A percentile compares a stretch with the other conserved stretches of the same genome.
These are phyloP conservation scores for Podospora comata DNA, from an alignment of 495 filamentous ascomycete genomes.

Conservation along the genomic window DNA sequence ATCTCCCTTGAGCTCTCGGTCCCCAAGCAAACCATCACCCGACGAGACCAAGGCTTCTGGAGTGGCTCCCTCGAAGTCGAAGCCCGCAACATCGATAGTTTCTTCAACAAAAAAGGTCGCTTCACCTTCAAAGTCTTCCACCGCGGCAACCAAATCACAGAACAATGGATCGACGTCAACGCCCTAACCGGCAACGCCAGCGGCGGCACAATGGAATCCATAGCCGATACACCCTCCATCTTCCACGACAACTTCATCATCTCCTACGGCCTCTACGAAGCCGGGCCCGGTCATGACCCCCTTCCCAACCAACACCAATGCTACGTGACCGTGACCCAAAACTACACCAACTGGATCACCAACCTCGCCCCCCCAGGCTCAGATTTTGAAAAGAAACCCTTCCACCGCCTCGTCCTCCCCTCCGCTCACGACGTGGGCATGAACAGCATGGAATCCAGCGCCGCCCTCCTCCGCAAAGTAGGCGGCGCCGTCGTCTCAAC, in stretches of 20 bases:
- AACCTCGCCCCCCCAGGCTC: conserved; percentile 44
- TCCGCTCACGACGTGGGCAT: conserved; percentile 52
- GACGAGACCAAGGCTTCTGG: conserved; percentile 36
- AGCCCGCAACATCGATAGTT: conserved; percentile 37
- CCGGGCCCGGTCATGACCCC: conserved; percentile 42
- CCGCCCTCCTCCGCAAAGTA: conserved; percentile 38
- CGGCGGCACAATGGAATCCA: conserved; percentile 47
- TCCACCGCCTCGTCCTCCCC: conserved; percentile 47
- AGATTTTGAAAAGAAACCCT: conserved; percentile 40
- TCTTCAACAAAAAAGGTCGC: conserved; percentile 46
- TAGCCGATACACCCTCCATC: conserved; percentile 43
- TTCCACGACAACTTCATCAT: conserved; percentile 35
- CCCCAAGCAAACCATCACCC: conserved; percentile 36
- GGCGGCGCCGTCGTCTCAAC: conserved; percentile 40
- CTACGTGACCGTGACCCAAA: conserved; percentile 48
- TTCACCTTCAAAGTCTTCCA: conserved; percentile 47
- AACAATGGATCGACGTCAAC: conserved; percentile 48
- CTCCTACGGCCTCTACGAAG: conserved; percentile 52
- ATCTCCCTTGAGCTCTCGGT: conserved; percentile 46
- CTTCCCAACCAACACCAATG: conserved; percentile 51
- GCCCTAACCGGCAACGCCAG: conserved; percentile 46
- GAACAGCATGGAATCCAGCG: conserved; percentile 50
- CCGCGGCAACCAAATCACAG: conserved; percentile 36
- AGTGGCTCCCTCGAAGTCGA: conserved; percentile 49
- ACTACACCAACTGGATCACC: conserved; percentile 47